Evolutionary conservation across 1,139 yeast species (phyloP).

Genomic region (Yamadazyma sp.): DNA sequence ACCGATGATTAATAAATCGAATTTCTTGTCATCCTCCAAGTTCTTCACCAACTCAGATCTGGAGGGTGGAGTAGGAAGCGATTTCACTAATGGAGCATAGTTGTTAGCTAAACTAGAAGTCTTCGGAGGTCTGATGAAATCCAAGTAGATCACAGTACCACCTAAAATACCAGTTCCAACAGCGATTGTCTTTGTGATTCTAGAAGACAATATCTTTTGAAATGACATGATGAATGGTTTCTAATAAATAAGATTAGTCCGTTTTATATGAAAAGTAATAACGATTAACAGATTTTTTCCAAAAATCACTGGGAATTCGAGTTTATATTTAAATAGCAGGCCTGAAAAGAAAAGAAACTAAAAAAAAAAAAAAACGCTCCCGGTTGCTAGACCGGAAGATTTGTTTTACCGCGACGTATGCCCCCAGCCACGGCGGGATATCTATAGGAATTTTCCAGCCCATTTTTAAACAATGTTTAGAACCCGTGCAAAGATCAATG

Average conservation of each 20-base stretch:
- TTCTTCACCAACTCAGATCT: slow-evolving; percentile 35
- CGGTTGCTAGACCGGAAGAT: slow-evolving; percentile 1
- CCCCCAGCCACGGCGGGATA: no score
- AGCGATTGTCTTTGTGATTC: slow-evolving; percentile 31
- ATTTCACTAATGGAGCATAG: slow-evolving; percentile 39
- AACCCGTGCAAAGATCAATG: no score
- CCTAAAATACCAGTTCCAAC: slow-evolving; percentile 38
- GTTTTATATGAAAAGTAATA: neutral
- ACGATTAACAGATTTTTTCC: neutral
- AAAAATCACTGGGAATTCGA: slow-evolving; percentile 2
- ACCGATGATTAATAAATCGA: slow-evolving; percentile 83
- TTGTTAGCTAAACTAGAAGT: slow-evolving; percentile 28
- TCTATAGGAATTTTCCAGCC: no score
- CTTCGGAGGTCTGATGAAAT: slow-evolving; percentile 40
- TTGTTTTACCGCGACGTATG: neutral
- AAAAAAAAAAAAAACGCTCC: neutral
- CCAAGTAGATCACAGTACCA: slow-evolving; percentile 42
- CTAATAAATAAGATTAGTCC: neutral
- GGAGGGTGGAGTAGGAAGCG: slow-evolving; percentile 36
- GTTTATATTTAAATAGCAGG: slow-evolving; percentile 1
- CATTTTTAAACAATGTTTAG: no score
- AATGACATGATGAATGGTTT: slow-evolving; percentile 3
- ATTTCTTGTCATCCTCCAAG: slow-evolving; percentile 44
- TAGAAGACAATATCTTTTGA: slow-evolving; percentile 18
- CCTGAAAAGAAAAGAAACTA: neutral